A percentile compares a stretch with the other conserved stretches of the same genome.
Conservation (phyloP, 495 filamentous ascomycete species). For the Hyaloscypha finlandica region DNA sequence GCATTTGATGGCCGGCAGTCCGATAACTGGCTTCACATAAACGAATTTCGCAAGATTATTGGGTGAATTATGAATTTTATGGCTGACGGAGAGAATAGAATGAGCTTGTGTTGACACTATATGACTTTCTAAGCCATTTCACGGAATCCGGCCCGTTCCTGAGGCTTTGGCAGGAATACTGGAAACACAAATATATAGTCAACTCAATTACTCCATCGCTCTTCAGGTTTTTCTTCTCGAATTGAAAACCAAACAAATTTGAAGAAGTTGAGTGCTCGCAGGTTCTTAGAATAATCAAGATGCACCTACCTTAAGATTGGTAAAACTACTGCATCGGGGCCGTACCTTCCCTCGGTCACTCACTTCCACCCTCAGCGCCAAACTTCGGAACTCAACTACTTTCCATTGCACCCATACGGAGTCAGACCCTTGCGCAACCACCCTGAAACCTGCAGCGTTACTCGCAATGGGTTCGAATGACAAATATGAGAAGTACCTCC, state of each 20-base stretch:
- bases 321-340: not conserved
- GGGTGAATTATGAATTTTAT: too few species aligned
- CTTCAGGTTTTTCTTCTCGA: too few species aligned
- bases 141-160: not conserved
- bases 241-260: too few species aligned
- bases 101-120: not conserved
- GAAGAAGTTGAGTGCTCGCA: too few species aligned
- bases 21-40: too few species aligned
- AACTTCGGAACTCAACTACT: not conserved
- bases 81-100: too few species aligned
- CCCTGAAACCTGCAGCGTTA: not conserved
- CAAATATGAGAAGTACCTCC: not conserved
- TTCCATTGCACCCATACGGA: not conserved
- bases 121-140: not conserved
- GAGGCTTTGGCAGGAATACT: not conserved
- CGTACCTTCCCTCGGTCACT: not conserved
- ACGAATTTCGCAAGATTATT: too few species aligned
- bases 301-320: not conserved
- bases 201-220: not conserved
- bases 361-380: too few species aligned
- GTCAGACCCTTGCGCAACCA: not conserved
- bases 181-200: not conserved
- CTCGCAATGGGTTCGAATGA: not conserved
- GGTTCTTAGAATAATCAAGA: not conserved
- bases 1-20: too few species aligned